Evolutionary conservation across 2,329 filamentous ascomycete species (phyloP).

Genomic region (Trichoderma sp.): DNA sequence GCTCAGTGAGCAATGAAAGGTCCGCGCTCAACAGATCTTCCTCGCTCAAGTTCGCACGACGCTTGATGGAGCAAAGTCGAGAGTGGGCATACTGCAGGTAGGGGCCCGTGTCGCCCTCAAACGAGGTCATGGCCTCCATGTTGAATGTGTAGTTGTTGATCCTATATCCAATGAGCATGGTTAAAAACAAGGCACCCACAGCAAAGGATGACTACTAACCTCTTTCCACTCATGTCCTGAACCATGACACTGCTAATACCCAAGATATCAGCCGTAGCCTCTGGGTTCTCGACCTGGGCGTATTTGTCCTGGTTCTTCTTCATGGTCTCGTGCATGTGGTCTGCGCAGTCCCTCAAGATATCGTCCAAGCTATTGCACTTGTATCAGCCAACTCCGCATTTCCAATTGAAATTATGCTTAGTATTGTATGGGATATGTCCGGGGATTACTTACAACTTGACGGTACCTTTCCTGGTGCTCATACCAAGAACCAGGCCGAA

Average conservation of each 20-base stretch:
- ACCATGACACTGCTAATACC: conserved; percentile 97
- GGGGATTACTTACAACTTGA: conserved; percentile 56
- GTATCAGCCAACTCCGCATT: background rate
- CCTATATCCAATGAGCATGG: conserved; percentile 30
- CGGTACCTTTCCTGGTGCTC: conserved; percentile 70
- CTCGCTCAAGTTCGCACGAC: conserved; percentile 51
- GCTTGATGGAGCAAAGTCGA: conserved; percentile 64
- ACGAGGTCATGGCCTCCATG: conserved; percentile 77
- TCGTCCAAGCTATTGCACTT: conserved; percentile 38
- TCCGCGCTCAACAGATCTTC: conserved; percentile 63
- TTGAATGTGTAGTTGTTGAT: conserved; percentile 71
- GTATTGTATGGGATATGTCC: background rate
- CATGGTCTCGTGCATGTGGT: conserved; percentile 99
- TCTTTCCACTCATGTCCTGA: conserved; percentile 95
- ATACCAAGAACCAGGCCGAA: conserved; percentile 70
- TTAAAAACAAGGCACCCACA: background rate
- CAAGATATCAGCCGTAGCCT: conserved; percentile 77
- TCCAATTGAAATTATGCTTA: background rate
- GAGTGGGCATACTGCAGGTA: conserved; percentile 83
- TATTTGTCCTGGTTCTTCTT: conserved; percentile 88
- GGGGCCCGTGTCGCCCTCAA: conserved; percentile 81
- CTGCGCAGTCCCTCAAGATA: conserved; percentile 63
- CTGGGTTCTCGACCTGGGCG: conserved; percentile 80
- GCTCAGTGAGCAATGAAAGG: conserved; percentile 65
- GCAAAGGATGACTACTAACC: conserved; percentile 46